Evolutionary conservation across 176 grass and related monocot species (phyloP).

Genomic region (Aegilops tauschii): DNA sequence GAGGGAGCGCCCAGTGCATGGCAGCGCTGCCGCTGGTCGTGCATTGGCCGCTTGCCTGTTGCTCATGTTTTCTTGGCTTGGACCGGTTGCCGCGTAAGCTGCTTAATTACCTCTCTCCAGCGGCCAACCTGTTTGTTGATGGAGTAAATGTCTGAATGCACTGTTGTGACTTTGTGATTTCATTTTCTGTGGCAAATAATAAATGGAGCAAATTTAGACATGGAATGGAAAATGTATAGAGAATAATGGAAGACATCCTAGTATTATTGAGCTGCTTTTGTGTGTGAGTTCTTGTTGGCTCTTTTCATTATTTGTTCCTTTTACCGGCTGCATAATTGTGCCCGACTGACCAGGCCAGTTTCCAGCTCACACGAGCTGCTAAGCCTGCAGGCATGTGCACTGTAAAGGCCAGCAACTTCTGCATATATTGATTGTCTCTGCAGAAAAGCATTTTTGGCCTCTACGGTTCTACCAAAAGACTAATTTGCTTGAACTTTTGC

Average conservation of each 20-base stretch:
- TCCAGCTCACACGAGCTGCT: constrained; percentile 40
- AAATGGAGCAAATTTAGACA: no score
- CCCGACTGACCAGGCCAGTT: constrained; percentile 24
- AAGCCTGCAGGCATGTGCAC: constrained; percentile 31
- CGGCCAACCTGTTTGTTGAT: neutral
- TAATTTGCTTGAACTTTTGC: neutral
- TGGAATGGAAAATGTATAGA: no score
- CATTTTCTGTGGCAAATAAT: no score
- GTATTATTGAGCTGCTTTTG: constrained; percentile 30
- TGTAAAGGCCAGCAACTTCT: constrained; percentile 40
- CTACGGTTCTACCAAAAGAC: neutral
- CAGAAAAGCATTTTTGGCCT: constrained; percentile 35
- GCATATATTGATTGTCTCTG: constrained; percentile 23
- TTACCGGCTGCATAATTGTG: constrained; percentile 34
- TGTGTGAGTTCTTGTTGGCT: neutral
- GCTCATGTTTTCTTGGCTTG: neutral
- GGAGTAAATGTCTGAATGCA: neutral
- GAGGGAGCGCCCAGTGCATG: neutral
- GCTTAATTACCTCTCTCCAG: no score
- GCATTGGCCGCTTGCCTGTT: neutral
- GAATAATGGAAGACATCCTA: neutral
- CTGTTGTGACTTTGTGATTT: no score
- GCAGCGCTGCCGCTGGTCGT: neutral
- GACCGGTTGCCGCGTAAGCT: neutral
- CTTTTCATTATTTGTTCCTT: constrained; percentile 23